Conservation (phyloP, 495 filamentous ascomycete genomes). For the Aspergillus diversus region DNA sequence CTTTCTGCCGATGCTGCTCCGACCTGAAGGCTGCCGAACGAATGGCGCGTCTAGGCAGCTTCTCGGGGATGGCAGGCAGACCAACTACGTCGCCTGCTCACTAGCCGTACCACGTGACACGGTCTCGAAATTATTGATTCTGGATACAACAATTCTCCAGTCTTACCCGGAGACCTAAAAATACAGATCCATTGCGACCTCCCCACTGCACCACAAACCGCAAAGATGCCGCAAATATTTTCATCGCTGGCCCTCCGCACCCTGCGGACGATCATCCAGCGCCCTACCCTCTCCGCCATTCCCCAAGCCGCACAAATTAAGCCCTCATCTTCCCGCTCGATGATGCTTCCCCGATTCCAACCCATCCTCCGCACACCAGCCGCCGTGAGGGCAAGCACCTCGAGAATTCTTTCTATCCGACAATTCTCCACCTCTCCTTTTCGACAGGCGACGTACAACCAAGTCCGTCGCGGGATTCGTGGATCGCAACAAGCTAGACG, state of each 20-base stretch:
- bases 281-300: slow-evolving; percentile 29
- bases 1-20: slow-evolving; percentile 22
- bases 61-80: slow-evolving; percentile 30
- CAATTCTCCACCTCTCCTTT: slow-evolving; percentile 50
- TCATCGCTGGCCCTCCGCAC: slow-evolving; percentile 43
- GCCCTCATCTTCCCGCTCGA: slow-evolving; percentile 16
- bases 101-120: slow-evolving; percentile 24
- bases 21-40: slow-evolving; percentile 20
- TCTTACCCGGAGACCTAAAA: slow-evolving; percentile 11
- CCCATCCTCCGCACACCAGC: slow-evolving; percentile 41
- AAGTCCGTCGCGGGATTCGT: slow-evolving; percentile 72
- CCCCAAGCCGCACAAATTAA: slow-evolving; percentile 18
- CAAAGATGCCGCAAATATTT: slow-evolving; percentile 43
- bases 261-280: slow-evolving; percentile 42
- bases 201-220: background rate
- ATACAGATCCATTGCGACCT: slow-evolving; percentile 1
- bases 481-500: slow-evolving; percentile 76
- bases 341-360: slow-evolving; percentile 35
- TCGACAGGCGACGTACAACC: slow-evolving; percentile 53
- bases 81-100: slow-evolving; percentile 30
- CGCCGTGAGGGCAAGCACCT: slow-evolving; percentile 21
- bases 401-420: slow-evolving; percentile 28
- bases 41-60: slow-evolving; percentile 41
- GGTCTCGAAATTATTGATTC: slow-evolving; percentile 21
- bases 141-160: background rate